phyloP scores from a whole-genome alignment of 2,329 filamentous ascomycete genomes.

The Exophiala oligosperma region DNA sequence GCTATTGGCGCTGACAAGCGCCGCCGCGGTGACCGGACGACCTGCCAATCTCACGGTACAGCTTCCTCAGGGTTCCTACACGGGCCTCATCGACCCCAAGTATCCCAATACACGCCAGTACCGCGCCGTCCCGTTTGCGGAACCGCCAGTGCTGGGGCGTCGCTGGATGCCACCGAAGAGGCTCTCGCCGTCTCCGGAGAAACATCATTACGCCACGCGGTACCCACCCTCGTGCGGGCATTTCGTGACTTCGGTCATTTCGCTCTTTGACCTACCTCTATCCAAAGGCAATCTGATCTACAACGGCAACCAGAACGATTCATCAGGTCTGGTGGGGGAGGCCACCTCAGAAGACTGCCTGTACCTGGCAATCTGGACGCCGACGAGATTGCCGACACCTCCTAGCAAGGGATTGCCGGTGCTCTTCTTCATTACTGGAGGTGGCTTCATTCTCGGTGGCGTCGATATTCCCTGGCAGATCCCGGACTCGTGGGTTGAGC shows the following conservation, averaged over 20 bases:
- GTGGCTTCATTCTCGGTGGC: slow-evolving; percentile 32
- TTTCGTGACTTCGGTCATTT: slow-evolving; percentile 28
- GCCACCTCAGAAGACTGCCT: slow-evolving; percentile 45
- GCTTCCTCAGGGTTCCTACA: slow-evolving; percentile 27
- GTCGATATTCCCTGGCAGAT: slow-evolving; percentile 43
- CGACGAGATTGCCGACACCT: slow-evolving; percentile 26
- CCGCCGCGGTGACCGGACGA: no score
- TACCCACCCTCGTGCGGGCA: slow-evolving; percentile 35
- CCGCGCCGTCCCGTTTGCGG: slow-evolving; percentile 39
- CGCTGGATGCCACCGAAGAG: slow-evolving; percentile 36
- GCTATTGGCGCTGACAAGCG: no score
- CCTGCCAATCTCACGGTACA: slow-evolving; percentile 2
- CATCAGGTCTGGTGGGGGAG: slow-evolving; percentile 9
- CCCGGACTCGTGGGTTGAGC: slow-evolving; percentile 40
- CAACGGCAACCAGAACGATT: slow-evolving; percentile 2
- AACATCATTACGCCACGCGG: slow-evolving; percentile 31
- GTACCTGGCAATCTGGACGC: slow-evolving; percentile 45
- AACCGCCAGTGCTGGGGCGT: slow-evolving; percentile 34
- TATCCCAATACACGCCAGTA: slow-evolving; percentile 40
- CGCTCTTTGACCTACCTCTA: neutral
- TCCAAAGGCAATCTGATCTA: slow-evolving; percentile 4
- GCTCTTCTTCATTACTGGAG: slow-evolving; percentile 26
- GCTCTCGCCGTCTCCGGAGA: slow-evolving; percentile 10
- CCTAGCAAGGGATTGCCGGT: slow-evolving; percentile 21
- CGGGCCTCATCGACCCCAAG: slow-evolving; percentile 35